Evolutionary conservation across 1,284 basidiomycete species (phyloP), one percentile per base, ranked within the genome.

Genomic region (Boletus chippewaensis): DNA sequence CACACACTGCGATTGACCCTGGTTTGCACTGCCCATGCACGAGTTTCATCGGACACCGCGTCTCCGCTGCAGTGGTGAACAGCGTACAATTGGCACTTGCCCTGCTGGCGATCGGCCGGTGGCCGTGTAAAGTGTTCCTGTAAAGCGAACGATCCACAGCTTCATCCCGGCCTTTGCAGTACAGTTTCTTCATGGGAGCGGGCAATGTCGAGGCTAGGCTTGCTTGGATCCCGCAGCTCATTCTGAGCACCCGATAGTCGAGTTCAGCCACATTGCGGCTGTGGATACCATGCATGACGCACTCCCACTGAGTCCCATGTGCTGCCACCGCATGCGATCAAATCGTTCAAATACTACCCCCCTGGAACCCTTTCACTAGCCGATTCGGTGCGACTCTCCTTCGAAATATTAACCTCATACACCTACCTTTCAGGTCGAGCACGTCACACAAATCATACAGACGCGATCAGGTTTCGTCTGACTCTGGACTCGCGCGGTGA

Each of bases 181-280:
- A 35, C 38, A 42, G 42, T n/a, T 28, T 31, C 31, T 18, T 29
- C 29, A 26, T 40, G 18, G 44, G 15, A 38, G 22, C 0, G 29
- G 39, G 56, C 49, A 35, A 57, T 59, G 49, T 58, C 44, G 16
- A 46, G 40, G 31, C 5, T 45, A 47, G 16, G 22, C 41, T 26
- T 28, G 24, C 20, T 16, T 42, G 36, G 36, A 55, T 56, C 51
- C 51, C 35, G 15, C 34, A 29, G 16, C 35, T 28, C n/a, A 26
- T 16, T 31, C 31, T 26, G 26, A 36, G 15, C 12, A 7, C 39
- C 36, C 35, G 41, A 47, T 55, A 5, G 40, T 53, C 38, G 34
- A 42, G 24, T 22, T 13, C 45, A 20, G n/a, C 39, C 45, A 55
- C 52, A 41, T 48, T 49, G 43, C 46, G 20, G 15, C 5, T 7